A percentile compares a stretch with the other conserved stretches of the same genome.
Evolutionary conservation across 352 stramenopile genomes (phyloP).

Genomic region (Phytophthora citrophthora): DNA sequence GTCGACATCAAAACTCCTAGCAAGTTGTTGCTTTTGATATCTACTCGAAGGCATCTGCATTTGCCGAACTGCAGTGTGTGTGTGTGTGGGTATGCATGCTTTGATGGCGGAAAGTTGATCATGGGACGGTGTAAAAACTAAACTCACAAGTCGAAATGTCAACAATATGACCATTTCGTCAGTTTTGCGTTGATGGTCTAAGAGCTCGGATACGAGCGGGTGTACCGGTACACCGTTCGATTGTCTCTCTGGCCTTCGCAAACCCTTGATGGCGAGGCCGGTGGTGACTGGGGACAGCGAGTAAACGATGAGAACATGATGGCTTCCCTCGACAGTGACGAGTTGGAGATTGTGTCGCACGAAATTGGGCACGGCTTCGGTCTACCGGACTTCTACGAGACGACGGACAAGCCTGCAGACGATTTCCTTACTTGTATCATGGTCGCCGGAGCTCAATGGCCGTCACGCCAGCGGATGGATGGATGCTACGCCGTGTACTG

Average conservation of each 20-base stretch:
- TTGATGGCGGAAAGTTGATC: too few relatives aligned
- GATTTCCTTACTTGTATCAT: constrained; percentile 15
- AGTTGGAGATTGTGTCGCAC: constrained; percentile 32
- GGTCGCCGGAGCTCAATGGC: constrained; percentile 11
- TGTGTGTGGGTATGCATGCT: too few relatives aligned
- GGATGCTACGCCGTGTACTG: constrained; percentile 14
- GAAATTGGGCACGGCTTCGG: constrained; percentile 44
- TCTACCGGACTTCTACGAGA: constrained; percentile 17
- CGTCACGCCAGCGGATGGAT: constrained; percentile 7
- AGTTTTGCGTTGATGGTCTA: too few relatives aligned
- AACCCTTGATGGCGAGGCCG: constrained; percentile 15
- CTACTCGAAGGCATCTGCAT: too few relatives aligned
- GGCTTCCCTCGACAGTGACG: constrained; percentile 16
- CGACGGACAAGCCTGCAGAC: constrained; percentile 4
- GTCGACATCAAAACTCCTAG: too few relatives aligned
- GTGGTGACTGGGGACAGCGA: constrained; percentile 32
- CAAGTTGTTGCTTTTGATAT: too few relatives aligned
- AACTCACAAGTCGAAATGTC: constrained; percentile 29
- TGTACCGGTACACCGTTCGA: constrained; percentile 38
- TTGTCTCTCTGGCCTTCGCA: constrained; percentile 39
- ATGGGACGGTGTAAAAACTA: too few relatives aligned
- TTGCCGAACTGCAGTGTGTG: too few relatives aligned
- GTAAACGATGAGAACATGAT: constrained; percentile 35
- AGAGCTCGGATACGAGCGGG: constrained; percentile 31
- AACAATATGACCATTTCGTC: too few relatives aligned